phyloP scores from a whole-genome alignment of 2,329 filamentous ascomycete species.

The Pseudocercospora ulei region DNA sequence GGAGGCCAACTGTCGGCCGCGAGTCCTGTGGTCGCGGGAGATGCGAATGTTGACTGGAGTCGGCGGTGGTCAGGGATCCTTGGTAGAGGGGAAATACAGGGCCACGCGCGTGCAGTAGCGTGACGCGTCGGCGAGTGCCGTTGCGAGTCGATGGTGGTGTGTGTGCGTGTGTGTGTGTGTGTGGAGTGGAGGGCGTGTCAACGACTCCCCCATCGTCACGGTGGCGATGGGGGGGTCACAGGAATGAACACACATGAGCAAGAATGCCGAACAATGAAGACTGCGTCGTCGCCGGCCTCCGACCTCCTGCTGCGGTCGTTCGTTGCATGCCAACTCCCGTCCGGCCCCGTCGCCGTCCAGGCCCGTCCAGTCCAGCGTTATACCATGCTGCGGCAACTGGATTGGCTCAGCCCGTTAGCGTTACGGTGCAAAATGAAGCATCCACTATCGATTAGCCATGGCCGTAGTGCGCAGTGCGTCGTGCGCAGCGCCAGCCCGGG shows the following conservation, averaged over 20 bases:
- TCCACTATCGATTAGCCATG: conserved; percentile 14
- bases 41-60: conserved; percentile 5
- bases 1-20: conserved; percentile 6
- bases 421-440: too few relatives aligned
- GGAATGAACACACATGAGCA: too few relatives aligned
- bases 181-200: too few relatives aligned
- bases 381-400: neutral
- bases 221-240: too few relatives aligned
- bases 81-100: conserved; percentile 1
- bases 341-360: neutral
- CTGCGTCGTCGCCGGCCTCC: too few relatives aligned
- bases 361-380: neutral
- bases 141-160: too few relatives aligned
- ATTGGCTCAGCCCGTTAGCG: conserved; percentile 5
- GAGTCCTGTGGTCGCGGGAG: conserved; percentile 3
- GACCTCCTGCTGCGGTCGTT: too few relatives aligned
- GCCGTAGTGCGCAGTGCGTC: neutral
- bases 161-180: too few relatives aligned
- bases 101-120: conserved; percentile 3
- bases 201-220: too few relatives aligned
- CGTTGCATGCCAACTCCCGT: neutral
- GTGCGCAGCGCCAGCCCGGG: neutral
- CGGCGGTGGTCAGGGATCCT: conserved; percentile 4
- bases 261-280: too few relatives aligned
- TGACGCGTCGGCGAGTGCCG: neutral